phyloP scores from a whole-genome alignment of 345 rosid genomes.

The Boechera divaricarpa region DNA sequence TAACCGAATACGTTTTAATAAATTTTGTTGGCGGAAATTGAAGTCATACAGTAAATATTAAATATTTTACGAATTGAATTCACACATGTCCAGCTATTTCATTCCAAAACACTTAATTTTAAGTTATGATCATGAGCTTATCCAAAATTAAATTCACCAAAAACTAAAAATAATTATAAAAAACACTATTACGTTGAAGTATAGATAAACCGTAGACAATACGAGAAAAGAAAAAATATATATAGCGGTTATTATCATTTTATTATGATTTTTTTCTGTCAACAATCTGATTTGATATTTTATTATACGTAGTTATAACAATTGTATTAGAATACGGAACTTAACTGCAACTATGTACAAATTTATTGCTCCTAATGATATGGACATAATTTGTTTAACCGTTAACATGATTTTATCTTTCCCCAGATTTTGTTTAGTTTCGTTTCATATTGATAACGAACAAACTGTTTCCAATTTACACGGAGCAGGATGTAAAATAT shows the following conservation, averaged over 20 bases:
- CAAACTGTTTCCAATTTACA: not conserved
- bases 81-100: too few relatives aligned
- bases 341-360: not conserved
- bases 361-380: not conserved
- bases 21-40: too few relatives aligned
- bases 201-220: not conserved
- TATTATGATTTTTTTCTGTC: not conserved
- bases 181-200: not conserved
- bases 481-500: not conserved
- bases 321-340: not conserved
- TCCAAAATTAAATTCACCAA: not conserved
- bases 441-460: not conserved
- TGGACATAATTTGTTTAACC: not conserved
- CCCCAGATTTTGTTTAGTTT: not conserved
- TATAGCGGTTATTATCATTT: not conserved
- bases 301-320: not conserved
- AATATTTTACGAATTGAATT: too few relatives aligned
- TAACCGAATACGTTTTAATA: too few relatives aligned
- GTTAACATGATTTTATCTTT: too few relatives aligned
- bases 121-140: not conserved
- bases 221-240: not conserved
- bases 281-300: not conserved
- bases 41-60: too few relatives aligned
- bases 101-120: not conserved
- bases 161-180: not conserved